Evolutionary conservation across 2,329 filamentous ascomycete species (phyloP).

Genomic region (Cucurbitaria berberidis): DNA sequence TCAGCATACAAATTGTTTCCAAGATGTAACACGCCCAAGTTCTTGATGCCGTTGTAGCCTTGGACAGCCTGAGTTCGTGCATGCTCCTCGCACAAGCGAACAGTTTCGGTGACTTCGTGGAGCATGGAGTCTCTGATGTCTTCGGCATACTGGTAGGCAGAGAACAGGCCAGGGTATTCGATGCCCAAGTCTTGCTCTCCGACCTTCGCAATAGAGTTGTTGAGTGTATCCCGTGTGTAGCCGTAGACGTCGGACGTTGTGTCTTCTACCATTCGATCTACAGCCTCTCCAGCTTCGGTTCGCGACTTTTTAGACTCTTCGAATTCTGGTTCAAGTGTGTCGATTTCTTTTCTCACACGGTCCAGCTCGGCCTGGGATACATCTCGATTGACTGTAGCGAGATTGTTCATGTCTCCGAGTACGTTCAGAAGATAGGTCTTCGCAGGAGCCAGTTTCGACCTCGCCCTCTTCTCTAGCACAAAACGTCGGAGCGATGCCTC

Average conservation of each 20-base stretch:
- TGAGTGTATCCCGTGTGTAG: slow-evolving; percentile 77
- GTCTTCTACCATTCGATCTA: slow-evolving; percentile 82
- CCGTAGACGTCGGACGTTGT: slow-evolving; percentile 87
- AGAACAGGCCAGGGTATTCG: slow-evolving; percentile 83
- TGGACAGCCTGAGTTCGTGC: slow-evolving; percentile 78
- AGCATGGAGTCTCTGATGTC: slow-evolving; percentile 92
- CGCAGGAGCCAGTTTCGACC: slow-evolving; percentile 93
- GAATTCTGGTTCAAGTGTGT: slow-evolving; percentile 81
- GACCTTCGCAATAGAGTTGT: slow-evolving; percentile 74
- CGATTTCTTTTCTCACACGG: slow-evolving; percentile 78
- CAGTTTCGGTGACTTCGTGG: slow-evolving; percentile 80
- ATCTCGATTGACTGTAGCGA: slow-evolving; percentile 86
- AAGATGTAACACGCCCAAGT: slow-evolving; percentile 84
- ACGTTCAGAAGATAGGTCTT: slow-evolving; percentile 96
- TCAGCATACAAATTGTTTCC: slow-evolving; percentile 81
- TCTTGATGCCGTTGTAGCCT: slow-evolving; percentile 86
- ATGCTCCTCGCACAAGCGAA: slow-evolving; percentile 80
- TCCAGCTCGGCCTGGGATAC: slow-evolving; percentile 85
- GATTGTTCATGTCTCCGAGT: slow-evolving; percentile 80
- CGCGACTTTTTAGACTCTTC: slow-evolving; percentile 83
- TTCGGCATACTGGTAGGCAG: slow-evolving; percentile 89
- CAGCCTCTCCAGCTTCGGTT: slow-evolving; percentile 77
- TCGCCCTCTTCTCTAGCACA: slow-evolving; percentile 91
- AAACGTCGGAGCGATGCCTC: slow-evolving; percentile 90
- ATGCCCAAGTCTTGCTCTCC: slow-evolving; percentile 81